phyloP scores from a whole-genome alignment of 2,329 filamentous ascomycete genomes.

The Venturia nashicola region DNA sequence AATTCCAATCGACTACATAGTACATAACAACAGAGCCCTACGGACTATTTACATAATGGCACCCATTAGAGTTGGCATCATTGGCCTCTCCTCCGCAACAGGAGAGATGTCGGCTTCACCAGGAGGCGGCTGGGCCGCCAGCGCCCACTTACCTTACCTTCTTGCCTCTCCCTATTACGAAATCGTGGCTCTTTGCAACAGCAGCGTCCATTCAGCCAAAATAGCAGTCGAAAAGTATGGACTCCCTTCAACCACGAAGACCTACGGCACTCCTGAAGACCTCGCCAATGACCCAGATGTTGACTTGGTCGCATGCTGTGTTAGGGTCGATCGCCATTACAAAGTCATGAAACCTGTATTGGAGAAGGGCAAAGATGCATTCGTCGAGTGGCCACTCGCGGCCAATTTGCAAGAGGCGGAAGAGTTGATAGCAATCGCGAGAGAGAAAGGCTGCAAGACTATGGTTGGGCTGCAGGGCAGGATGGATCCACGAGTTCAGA shows the following conservation, averaged over 20 bases:
- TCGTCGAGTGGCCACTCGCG: slow-evolving; percentile 39
- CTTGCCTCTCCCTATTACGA: slow-evolving; percentile 26
- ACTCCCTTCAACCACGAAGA: slow-evolving; percentile 27
- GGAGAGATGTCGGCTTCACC: slow-evolving; percentile 21
- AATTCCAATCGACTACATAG: not conserved
- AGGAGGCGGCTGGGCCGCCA: slow-evolving; percentile 4
- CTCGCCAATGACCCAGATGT: slow-evolving; percentile 35
- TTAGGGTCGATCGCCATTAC: slow-evolving; percentile 33
- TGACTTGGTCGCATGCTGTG: slow-evolving; percentile 35
- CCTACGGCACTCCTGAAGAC: slow-evolving; percentile 30
- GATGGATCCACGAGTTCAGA: slow-evolving; percentile 26
- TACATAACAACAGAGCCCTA: not conserved
- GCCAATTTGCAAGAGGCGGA: slow-evolving; percentile 28
- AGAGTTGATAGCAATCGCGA: slow-evolving; percentile 30
- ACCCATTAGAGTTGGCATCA: slow-evolving; percentile 20
- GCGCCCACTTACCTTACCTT: slow-evolving; percentile 27
- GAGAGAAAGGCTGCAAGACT: slow-evolving; percentile 28
- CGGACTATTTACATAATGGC: slow-evolving; percentile 13
- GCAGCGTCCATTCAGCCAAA: slow-evolving; percentile 28
- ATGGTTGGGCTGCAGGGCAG: slow-evolving; percentile 37
- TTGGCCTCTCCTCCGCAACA: slow-evolving; percentile 21
- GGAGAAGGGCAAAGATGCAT: slow-evolving; percentile 34
- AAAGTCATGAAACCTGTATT: slow-evolving; percentile 29
- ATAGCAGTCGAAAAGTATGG: slow-evolving; percentile 29
- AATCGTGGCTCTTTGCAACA: slow-evolving; percentile 40